Evolutionary conservation across 441 rosid genomes (phyloP).

Genomic region (Kokia cookei): DNA sequence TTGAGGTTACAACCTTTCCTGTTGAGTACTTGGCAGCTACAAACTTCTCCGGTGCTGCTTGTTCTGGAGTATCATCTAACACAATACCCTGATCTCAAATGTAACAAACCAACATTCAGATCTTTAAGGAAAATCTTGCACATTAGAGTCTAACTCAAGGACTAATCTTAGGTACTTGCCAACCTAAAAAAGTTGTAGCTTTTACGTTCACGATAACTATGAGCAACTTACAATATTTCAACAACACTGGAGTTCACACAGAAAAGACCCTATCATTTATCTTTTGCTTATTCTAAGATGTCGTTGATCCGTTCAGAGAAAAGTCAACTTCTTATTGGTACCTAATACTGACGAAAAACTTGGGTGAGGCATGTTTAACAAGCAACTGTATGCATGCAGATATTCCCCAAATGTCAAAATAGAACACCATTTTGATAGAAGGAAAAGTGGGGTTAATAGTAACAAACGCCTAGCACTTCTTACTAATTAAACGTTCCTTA

Average conservation of each 20-base stretch:
- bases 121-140: neutral
- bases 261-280: neutral
- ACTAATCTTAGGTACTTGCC: too few species aligned
- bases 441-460: too few species aligned
- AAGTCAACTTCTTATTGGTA: neutral
- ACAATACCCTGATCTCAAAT: slow-evolving; percentile 59
- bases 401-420: neutral
- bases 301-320: neutral
- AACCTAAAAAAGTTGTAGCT: too few species aligned
- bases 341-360: neutral
- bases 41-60: slow-evolving; percentile 60
- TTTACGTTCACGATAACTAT: too few species aligned
- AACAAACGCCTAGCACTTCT: neutral
- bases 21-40: slow-evolving; percentile 78
- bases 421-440: neutral
- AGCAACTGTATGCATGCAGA: neutral
- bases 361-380: neutral
- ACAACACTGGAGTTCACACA: neutral
- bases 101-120: slow-evolving; percentile 18
- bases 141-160: neutral
- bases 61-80: slow-evolving; percentile 37
- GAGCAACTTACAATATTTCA: neutral
- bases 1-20: slow-evolving; percentile 50
- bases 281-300: neutral
- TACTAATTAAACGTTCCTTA: neutral